Conservation (phyloP, 371 early-diverging fungal genomes). For the Mucor mucedo region DNA sequence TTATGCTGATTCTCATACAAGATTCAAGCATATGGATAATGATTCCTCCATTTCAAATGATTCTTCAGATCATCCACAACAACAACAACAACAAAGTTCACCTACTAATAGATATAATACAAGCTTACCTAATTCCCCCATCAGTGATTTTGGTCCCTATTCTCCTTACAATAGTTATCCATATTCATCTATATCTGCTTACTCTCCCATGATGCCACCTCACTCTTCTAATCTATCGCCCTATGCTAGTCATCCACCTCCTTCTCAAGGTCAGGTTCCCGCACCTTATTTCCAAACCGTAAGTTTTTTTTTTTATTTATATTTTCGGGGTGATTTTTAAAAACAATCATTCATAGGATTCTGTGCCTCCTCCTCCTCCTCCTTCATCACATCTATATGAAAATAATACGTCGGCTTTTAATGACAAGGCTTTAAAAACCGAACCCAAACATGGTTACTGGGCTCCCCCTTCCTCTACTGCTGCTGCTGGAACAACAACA, state of each 20-base stretch:
- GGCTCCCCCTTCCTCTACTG: neutral
- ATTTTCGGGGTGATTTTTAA: too few species aligned
- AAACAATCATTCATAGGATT: neutral
- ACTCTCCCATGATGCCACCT: conserved; percentile 11
- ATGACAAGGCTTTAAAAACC: neutral
- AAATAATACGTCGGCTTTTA: neutral
- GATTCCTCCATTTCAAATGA: conserved; percentile 23
- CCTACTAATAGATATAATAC: conserved; percentile 20
- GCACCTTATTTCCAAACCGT: conserved; percentile 18
- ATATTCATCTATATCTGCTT: conserved; percentile 21
- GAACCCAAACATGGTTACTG: conserved; percentile 6
- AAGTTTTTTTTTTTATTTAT: neutral
- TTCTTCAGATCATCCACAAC: neutral
- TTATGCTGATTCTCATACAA: conserved; percentile 64
- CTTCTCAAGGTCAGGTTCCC: conserved; percentile 3
- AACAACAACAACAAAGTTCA: conserved; percentile 17
- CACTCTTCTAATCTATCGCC: neutral
- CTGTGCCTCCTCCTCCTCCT: neutral
- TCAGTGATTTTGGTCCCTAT: conserved; percentile 37
- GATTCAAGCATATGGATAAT: conserved; percentile 35
- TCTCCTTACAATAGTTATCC: conserved; percentile 30
- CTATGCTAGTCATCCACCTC: neutral
- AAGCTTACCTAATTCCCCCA: conserved; percentile 36
- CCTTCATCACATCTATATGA: conserved; percentile 13
- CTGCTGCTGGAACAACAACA: neutral